Evolutionary conservation across 2,329 filamentous ascomycete genomes (phyloP).

Genomic region (Botryotinia narcissicola): DNA sequence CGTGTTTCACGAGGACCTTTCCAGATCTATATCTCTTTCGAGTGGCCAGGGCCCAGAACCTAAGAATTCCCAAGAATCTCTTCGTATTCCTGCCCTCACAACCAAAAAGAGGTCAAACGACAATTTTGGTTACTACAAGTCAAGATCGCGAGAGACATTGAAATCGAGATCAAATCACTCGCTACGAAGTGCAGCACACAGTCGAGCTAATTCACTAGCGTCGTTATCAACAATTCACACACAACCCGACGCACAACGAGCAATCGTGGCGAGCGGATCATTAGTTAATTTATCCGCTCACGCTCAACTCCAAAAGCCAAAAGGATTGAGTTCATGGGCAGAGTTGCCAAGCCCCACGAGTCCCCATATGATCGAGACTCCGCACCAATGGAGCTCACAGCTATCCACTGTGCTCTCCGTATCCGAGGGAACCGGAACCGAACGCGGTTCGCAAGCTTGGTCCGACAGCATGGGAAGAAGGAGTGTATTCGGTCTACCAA

Average conservation of each 20-base stretch:
- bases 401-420: constrained; percentile 63
- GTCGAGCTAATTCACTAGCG: constrained; percentile 51
- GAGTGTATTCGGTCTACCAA: constrained; percentile 48
- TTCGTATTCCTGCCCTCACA: constrained; percentile 55
- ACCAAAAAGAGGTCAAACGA: constrained; percentile 51
- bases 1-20: constrained; percentile 49
- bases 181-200: constrained; percentile 38
- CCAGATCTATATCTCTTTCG: constrained; percentile 41
- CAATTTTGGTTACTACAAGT: constrained; percentile 48
- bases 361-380: constrained; percentile 47
- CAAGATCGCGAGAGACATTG: constrained; percentile 53
- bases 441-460: constrained; percentile 47
- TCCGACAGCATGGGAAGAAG: constrained; percentile 43
- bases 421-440: constrained; percentile 51
- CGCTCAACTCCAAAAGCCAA: constrained; percentile 22
- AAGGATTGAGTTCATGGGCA: constrained; percentile 39
- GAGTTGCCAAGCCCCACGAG: constrained; percentile 34
- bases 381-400: constrained; percentile 63
- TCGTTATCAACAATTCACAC: constrained; percentile 54
- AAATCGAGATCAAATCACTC: constrained; percentile 21
- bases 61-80: constrained; percentile 60
- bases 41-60: constrained; percentile 32
- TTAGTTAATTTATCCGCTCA: constrained; percentile 33
- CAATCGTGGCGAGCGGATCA: constrained; percentile 34
- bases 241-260: constrained; percentile 35